These are phyloP conservation scores for Tetragonia tetragonoides DNA, from an alignment of 148 eudicot species.

Conservation along the genomic window DNA sequence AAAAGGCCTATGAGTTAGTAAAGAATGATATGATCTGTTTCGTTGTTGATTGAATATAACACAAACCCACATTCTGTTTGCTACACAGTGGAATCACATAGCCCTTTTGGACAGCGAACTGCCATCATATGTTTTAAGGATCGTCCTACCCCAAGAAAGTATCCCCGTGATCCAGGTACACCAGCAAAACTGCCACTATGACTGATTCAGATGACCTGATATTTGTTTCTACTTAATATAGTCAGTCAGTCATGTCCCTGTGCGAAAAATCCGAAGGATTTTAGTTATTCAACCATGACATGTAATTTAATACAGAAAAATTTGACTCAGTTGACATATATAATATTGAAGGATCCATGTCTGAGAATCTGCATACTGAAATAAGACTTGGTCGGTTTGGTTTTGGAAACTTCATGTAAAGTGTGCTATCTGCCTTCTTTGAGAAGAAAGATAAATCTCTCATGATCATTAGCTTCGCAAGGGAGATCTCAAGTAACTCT, in stretches of 20 bases:
- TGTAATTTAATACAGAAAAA: background rate
- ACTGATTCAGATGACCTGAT: constrained; percentile 25
- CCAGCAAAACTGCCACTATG: constrained; percentile 79
- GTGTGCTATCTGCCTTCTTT: background rate
- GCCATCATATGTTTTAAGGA: constrained; percentile 73
- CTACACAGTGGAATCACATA: constrained; percentile 69
- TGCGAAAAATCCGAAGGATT: background rate
- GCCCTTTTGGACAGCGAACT: constrained; percentile 87
- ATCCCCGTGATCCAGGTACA: constrained; percentile 89
- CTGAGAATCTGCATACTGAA: constrained; percentile 1
- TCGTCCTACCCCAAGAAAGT: constrained; percentile 64
- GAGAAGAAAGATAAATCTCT: background rate
- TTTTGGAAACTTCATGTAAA: background rate
- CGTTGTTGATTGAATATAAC: constrained; percentile 3
- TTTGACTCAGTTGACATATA: background rate
- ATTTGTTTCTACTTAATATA: constrained; percentile 9
- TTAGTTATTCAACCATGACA: background rate
- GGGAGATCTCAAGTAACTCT: background rate
- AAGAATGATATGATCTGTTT: background rate
- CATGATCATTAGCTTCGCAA: background rate
- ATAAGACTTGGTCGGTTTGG: background rate
- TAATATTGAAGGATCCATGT: background rate
- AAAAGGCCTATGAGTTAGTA: too few species aligned
- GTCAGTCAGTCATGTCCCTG: background rate
- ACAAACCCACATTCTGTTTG: constrained; percentile 14